A percentile compares a stretch with the other conserved stretches of the same genome.
These are phyloP conservation scores for Nicotiana noctiflora DNA, from an alignment of 257 asterid genomes.

Conservation along the genomic window DNA sequence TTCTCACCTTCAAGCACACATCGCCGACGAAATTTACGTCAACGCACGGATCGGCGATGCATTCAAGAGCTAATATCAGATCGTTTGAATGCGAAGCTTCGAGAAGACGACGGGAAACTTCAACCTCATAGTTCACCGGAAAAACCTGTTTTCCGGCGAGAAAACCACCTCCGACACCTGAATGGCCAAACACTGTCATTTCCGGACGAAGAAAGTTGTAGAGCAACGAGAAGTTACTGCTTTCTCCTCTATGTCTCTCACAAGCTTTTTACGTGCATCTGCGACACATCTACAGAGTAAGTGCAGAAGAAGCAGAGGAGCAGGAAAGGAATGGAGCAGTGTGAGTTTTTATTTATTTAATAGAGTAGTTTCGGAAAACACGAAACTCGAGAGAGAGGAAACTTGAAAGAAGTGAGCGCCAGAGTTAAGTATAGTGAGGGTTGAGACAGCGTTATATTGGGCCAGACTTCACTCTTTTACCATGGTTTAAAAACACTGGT, in stretches of 20 bases:
- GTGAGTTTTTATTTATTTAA: slow-evolving; percentile 6
- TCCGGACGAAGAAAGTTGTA: neutral
- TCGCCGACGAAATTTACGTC: slow-evolving; percentile 70
- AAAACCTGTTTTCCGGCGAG: slow-evolving; percentile 59
- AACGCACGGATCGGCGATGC: slow-evolving; percentile 55
- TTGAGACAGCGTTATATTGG: slow-evolving; percentile 15
- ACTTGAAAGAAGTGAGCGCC: slow-evolving; percentile 53
- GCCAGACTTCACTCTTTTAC: slow-evolving; percentile 9
- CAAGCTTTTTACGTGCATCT: neutral
- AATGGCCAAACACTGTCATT: slow-evolving; percentile 44
- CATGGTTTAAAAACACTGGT: slow-evolving; percentile 1
- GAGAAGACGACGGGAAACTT: slow-evolving; percentile 63
- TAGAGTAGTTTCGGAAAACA: slow-evolving; percentile 1
- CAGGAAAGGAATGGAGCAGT: slow-evolving; percentile 5
- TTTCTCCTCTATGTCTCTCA: neutral
- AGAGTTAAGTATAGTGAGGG: slow-evolving; percentile 5
- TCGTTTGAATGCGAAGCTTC: slow-evolving; percentile 50
- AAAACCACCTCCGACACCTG: slow-evolving; percentile 42
- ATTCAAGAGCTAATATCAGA: slow-evolving; percentile 43
- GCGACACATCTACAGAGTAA: neutral
- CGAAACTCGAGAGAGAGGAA: slow-evolving; percentile 15
- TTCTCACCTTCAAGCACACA: slow-evolving; percentile 58
- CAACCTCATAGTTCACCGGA: slow-evolving; percentile 69
- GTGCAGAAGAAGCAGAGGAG: slow-evolving; percentile 9
- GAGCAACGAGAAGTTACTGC: neutral